These are phyloP conservation scores for Pseudoperonospora humuli DNA, from an alignment of 352 stramenopile genomes.

Conservation along the genomic window DNA sequence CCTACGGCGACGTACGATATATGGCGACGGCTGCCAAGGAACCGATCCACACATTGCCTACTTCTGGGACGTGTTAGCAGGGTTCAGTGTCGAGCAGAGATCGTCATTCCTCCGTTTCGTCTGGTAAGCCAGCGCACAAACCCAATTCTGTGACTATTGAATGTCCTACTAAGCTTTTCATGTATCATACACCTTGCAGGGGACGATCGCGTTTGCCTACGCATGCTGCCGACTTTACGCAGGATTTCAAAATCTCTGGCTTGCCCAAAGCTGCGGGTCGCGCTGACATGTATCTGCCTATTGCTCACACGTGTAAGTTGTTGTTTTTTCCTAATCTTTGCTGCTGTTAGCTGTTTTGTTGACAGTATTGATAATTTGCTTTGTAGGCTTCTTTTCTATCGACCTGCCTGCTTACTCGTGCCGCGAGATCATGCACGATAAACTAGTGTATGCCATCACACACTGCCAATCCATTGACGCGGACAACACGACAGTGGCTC, in stretches of 20 bases:
- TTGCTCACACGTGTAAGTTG: slow-evolving; percentile 83
- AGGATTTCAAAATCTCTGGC: slow-evolving; percentile 86
- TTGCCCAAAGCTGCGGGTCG: slow-evolving; percentile 67
- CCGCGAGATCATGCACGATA: slow-evolving; percentile 72
- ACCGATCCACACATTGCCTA: slow-evolving; percentile 80
- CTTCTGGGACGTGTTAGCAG: slow-evolving; percentile 87
- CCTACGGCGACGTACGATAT: slow-evolving; percentile 81
- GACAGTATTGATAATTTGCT: slow-evolving; percentile 2
- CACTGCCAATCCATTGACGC: slow-evolving; percentile 85
- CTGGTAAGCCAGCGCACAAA: slow-evolving; percentile 35
- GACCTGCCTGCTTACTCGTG: slow-evolving; percentile 72
- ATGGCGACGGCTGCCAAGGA: slow-evolving; percentile 83
- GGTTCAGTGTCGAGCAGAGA: slow-evolving; percentile 87
- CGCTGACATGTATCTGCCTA: slow-evolving; percentile 77
- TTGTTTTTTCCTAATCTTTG: neutral
- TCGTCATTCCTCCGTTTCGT: slow-evolving; percentile 87
- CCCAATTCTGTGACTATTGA: neutral
- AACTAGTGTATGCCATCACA: slow-evolving; percentile 84
- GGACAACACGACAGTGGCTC: slow-evolving; percentile 84
- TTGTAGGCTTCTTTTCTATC: slow-evolving; percentile 81
- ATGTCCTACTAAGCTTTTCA: slow-evolving; percentile 5
- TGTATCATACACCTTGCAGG: slow-evolving; percentile 25
- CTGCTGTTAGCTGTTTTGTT: neutral
- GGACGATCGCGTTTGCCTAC: slow-evolving; percentile 85
- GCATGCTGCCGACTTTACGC: slow-evolving; percentile 81